phyloP scores from a whole-genome alignment of 2,329 filamentous ascomycete species.

The Clonostachys chloroleuca region DNA sequence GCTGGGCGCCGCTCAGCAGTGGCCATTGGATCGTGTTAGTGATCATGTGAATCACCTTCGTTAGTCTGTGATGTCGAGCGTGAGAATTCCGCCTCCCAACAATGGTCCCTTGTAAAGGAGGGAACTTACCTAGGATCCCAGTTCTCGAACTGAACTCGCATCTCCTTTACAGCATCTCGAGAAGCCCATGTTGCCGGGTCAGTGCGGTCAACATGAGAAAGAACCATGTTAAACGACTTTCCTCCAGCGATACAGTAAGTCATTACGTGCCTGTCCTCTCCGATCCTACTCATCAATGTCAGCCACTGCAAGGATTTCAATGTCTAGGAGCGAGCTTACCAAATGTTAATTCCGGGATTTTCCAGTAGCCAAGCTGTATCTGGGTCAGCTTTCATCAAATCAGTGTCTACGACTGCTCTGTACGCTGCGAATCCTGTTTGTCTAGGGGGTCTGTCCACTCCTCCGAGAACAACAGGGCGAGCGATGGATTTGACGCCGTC shows the following conservation, averaged over 20 bases:
- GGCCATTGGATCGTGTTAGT: too few relatives aligned
- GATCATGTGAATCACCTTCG: too few relatives aligned
- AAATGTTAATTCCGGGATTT: conserved; percentile 29
- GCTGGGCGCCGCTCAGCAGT: too few relatives aligned
- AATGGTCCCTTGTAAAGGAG: too few relatives aligned
- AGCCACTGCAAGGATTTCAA: too few relatives aligned
- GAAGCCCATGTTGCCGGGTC: conserved; percentile 20
- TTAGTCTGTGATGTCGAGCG: too few relatives aligned
- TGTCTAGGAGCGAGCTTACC: conserved; percentile 2
- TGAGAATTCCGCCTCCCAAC: too few relatives aligned
- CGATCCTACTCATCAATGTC: conserved; percentile 16
- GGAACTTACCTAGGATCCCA: background rate
- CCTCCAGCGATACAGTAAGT: conserved; percentile 34
- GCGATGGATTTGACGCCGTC: conserved; percentile 15
- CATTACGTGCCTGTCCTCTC: conserved; percentile 36
- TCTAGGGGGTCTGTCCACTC: conserved; percentile 6
- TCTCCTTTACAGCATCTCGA: background rate
- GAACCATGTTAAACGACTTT: conserved; percentile 38
- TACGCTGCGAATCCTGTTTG: conserved; percentile 33
- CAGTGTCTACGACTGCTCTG: conserved; percentile 29
- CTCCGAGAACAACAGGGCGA: too few relatives aligned
- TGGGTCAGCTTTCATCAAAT: conserved; percentile 24
- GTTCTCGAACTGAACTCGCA: background rate
- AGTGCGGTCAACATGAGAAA: conserved; percentile 31
- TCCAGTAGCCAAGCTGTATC: conserved; percentile 31